Percentiles rank a stretch among this genome's conserved stretches.
Evolutionary conservation across 805 yeast genomes (phyloP).

Genomic region (Wickerhamiella brachini): DNA sequence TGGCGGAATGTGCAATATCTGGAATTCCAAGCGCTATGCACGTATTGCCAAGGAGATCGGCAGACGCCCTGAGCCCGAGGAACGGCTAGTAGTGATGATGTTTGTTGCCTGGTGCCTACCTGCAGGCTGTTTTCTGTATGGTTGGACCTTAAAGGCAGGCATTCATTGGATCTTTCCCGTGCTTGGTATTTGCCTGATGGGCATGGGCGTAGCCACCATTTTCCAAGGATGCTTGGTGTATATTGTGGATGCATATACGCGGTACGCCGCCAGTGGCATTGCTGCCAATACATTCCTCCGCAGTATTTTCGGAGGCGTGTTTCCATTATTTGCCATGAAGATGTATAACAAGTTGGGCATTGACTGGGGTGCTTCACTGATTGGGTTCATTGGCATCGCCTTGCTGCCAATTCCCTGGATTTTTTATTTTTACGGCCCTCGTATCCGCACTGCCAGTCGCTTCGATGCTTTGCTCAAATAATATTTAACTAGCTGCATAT

Average conservation of each 20-base stretch:
- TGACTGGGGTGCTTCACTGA: constrained; percentile 42
- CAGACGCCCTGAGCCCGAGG: constrained; percentile 46
- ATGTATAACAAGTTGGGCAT: constrained; percentile 37
- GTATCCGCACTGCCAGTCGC: constrained; percentile 12
- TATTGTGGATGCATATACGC: constrained; percentile 46
- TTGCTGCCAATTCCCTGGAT: constrained; percentile 39
- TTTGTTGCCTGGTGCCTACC: constrained; percentile 33
- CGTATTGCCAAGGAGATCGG: constrained; percentile 20
- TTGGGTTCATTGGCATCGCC: constrained; percentile 33
- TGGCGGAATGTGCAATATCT: constrained; percentile 24
- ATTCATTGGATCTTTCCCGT: constrained; percentile 43
- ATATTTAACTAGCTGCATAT: not conserved
- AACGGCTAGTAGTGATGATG: constrained; percentile 44
- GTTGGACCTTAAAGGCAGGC: constrained; percentile 40
- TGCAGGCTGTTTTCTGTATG: constrained; percentile 43
- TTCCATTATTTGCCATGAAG: constrained; percentile 50
- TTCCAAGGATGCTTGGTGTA: constrained; percentile 53
- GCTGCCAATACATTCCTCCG: constrained; percentile 44
- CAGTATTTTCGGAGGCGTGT: constrained; percentile 42
- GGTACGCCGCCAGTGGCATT: constrained; percentile 48
- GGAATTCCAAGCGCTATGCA: constrained; percentile 20
- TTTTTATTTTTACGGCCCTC: constrained; percentile 35
- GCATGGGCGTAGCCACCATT: constrained; percentile 39
- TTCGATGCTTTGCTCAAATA: constrained; percentile 6
- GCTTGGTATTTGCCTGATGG: constrained; percentile 39